Base-by-base conservation (phyloP, 768 basidiomycete genomes). In the Pulveroboletus sp. region DNA sequence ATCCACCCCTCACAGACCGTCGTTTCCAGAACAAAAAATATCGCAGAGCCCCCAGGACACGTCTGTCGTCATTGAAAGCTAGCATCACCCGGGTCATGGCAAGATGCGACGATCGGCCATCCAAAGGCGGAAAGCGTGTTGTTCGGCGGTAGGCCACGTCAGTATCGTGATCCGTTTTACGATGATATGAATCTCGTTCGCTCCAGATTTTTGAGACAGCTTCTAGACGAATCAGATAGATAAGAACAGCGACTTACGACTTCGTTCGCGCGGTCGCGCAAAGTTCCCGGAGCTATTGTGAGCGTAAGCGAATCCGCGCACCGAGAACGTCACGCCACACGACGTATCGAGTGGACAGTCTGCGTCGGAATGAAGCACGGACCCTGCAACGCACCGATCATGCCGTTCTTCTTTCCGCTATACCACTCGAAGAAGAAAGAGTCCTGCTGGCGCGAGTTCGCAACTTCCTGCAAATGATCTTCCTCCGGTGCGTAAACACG, bases 331-430 rank as follows among this genome's bases (percentile, higher is more conserved):
- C 17, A 43, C 17, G 20, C 19, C 24, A 34, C 35, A 24, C 14
- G 10, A n/a, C 29, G 14, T 34, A 20, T 49, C 26, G 34, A 10
- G n/a, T 37, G 58, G 13, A 63, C 57, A 43, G 65, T 62, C 9
- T 68, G 68, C 9, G 67, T 72, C 51, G 60, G 61, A 41, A 59
- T 57, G 4, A 63, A 63, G 34, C 45, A 64, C 42, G 68, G 68
- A 6, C 50, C 57, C 12, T 59, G 68, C 31, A 61, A 61, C 23
- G 59, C 68, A 13, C 71, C 69, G 3, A 53, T 71, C 11, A 53
- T 65, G 16, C 58, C 59, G 2, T 56, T 69, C 7, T 50, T 53
- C 7, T 50, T 62, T 9, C 55, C 53, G 36, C 57, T 70, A 17
- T 71, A 58, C 42, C 63, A 68, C 43, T 46, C 64, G 14, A 62